Conservation (phyloP, 2,329 filamentous ascomycete species). For the Talaromyces pinophilus region DNA sequence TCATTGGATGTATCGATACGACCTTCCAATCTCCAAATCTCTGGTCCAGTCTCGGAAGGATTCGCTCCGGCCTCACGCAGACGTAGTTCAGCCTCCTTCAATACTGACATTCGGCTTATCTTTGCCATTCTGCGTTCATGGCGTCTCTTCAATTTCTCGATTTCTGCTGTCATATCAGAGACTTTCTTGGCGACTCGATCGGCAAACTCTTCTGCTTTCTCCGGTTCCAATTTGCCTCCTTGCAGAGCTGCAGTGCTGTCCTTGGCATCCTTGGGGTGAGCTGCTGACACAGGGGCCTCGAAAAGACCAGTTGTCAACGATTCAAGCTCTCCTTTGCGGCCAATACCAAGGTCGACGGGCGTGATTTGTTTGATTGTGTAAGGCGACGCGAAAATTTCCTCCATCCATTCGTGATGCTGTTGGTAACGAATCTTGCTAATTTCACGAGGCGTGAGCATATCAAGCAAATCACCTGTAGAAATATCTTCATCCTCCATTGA, state of each 20-base stretch:
- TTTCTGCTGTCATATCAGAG: constrained; percentile 72
- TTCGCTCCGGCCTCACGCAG: constrained; percentile 66
- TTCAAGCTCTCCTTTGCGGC: constrained; percentile 78
- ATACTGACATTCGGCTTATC: constrained; percentile 68
- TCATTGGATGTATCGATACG: constrained; percentile 37
- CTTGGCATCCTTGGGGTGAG: constrained; percentile 32
- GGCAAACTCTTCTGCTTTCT: constrained; percentile 81
- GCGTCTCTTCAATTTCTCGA: constrained; percentile 77
- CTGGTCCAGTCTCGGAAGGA: constrained; percentile 56
- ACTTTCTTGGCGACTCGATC: constrained; percentile 74
- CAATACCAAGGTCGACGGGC: constrained; percentile 82
- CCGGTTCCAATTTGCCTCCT: constrained; percentile 67
- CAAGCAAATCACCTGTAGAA: constrained; percentile 82
- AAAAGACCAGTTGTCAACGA: constrained; percentile 83
- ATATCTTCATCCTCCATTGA: constrained; percentile 83
- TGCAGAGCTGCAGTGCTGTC: constrained; percentile 35
- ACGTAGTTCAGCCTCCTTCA: constrained; percentile 74
- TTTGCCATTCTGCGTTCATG: constrained; percentile 75
- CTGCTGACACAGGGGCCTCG: constrained; percentile 55
- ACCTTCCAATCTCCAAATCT: constrained; percentile 67
- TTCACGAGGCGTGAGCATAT: constrained; percentile 84
- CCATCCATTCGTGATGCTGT: constrained; percentile 99
- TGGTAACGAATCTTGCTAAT: constrained; percentile 84
- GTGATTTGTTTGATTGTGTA: constrained; percentile 83
- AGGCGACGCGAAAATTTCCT: constrained; percentile 89